Conservation (phyloP, 768 basidiomycete genomes). For the Lentinula boryana region DNA sequence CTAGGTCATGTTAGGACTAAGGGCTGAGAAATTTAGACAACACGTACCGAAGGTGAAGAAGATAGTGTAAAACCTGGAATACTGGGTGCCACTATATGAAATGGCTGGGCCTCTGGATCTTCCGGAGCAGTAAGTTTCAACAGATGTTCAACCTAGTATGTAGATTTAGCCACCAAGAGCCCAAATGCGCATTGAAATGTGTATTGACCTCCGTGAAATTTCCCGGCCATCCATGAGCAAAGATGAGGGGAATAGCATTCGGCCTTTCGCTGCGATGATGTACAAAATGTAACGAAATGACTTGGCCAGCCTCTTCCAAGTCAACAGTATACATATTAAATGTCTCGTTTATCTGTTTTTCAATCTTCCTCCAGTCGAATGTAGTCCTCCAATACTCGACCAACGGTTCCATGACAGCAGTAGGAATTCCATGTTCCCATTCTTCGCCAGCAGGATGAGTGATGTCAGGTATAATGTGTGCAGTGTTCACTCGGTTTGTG, state of each 20-base stretch:
- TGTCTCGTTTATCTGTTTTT: slow-evolving; percentile 39
- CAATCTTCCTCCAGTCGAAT: slow-evolving; percentile 46
- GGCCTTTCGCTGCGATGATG: slow-evolving; percentile 35
- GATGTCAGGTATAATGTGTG: slow-evolving; percentile 38
- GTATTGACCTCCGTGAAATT: slow-evolving; percentile 26
- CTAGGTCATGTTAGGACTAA: slow-evolving; percentile 2
- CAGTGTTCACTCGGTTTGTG: slow-evolving; percentile 33
- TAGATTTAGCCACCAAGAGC: not conserved
- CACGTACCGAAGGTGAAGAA: slow-evolving; percentile 21
- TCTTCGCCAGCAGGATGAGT: slow-evolving; percentile 33
- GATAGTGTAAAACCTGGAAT: slow-evolving; percentile 29
- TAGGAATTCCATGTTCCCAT: slow-evolving; percentile 46
- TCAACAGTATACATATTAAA: slow-evolving; percentile 47
- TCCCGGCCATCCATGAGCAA: slow-evolving; percentile 48
- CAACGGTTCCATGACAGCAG: slow-evolving; percentile 32
- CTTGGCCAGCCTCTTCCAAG: slow-evolving; percentile 36
- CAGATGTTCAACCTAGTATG: slow-evolving; percentile 21
- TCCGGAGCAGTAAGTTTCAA: slow-evolving; percentile 21
- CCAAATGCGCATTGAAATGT: not conserved
- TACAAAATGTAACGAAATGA: slow-evolving; percentile 47
- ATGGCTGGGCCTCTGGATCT: slow-evolving; percentile 23
- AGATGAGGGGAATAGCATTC: slow-evolving; percentile 47
- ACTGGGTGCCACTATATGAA: slow-evolving; percentile 26
- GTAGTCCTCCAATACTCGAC: slow-evolving; percentile 37
- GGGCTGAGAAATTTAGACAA: not conserved